A percentile compares a stretch with the other conserved stretches of the same genome.
Evolutionary conservation across 2,329 filamentous ascomycete genomes (phyloP).

Genomic region (Magnaporthales sp.): DNA sequence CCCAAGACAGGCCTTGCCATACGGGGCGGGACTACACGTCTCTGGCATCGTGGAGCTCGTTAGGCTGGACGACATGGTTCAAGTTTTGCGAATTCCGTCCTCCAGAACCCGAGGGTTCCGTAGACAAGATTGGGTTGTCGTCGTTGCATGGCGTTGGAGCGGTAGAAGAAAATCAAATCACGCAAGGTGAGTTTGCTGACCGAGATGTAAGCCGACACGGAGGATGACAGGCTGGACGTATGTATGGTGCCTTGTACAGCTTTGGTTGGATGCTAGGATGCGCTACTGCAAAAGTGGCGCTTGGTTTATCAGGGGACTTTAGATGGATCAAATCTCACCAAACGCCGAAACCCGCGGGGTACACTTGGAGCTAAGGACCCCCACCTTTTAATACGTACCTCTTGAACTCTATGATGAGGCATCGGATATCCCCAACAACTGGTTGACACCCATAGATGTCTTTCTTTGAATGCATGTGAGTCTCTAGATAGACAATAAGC

Average conservation of each 20-base stretch:
- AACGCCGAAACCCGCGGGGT: no score
- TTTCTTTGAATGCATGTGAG: no score
- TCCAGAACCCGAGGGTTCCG: not conserved
- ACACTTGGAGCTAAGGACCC: no score
- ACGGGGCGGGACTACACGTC: not conserved
- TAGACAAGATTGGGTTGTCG: not conserved
- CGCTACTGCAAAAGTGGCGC: not conserved
- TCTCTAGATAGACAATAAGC: no score
- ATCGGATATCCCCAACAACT: no score
- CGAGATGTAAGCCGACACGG: not conserved
- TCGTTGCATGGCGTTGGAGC: not conserved
- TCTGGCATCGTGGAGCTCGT: not conserved
- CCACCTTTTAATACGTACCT: no score
- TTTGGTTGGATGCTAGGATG: not conserved
- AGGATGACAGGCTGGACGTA: not conserved
- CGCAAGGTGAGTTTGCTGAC: not conserved
- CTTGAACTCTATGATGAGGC: no score
- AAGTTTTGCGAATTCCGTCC: not conserved
- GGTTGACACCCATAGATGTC: no score
- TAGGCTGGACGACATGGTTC: not conserved
- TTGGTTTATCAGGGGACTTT: not conserved
- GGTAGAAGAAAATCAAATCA: not conserved
- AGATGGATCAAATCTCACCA: no score
- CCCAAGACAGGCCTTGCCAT: not conserved
- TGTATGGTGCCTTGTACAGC: not conserved